Evolutionary conservation across 73 alveolate species (phyloP).

Genomic region (Uronychia setigera): DNA sequence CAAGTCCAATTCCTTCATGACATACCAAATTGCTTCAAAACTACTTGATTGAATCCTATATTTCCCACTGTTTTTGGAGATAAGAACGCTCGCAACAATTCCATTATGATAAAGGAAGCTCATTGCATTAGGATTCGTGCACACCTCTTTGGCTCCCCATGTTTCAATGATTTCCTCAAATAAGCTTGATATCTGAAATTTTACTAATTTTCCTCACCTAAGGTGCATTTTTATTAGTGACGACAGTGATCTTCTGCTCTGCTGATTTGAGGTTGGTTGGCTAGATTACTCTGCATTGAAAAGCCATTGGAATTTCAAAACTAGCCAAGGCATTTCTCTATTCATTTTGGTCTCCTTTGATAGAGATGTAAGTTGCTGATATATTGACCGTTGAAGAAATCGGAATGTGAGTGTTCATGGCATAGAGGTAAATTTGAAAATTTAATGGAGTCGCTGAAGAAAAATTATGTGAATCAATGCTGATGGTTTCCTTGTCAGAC

Average conservation of each 20-base stretch:
- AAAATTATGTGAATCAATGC: slow-evolving; percentile 17
- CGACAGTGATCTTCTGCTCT: slow-evolving; percentile 19
- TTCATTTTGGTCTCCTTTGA: slow-evolving; percentile 10
- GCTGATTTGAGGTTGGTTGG: slow-evolving; percentile 31
- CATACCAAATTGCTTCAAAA: slow-evolving; percentile 66
- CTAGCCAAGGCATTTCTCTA: slow-evolving; percentile 31
- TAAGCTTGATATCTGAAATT: slow-evolving; percentile 3
- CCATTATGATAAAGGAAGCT: slow-evolving; percentile 68
- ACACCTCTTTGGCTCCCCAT: slow-evolving; percentile 35
- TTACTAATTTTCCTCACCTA: slow-evolving; percentile 1
- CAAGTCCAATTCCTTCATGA: slow-evolving; percentile 39
- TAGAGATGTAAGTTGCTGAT: slow-evolving; percentile 21
- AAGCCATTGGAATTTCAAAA: slow-evolving; percentile 46
- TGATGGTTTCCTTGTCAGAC: slow-evolving; percentile 7
- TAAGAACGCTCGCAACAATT: slow-evolving; percentile 66
- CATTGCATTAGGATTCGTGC: slow-evolving; percentile 69
- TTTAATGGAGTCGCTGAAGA: slow-evolving; percentile 35
- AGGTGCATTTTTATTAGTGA: slow-evolving; percentile 35
- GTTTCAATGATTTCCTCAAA: slow-evolving; percentile 59
- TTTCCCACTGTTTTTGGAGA: slow-evolving; percentile 72
- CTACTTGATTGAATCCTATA: slow-evolving; percentile 68
- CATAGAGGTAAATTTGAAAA: slow-evolving; percentile 36
- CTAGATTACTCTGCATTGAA: slow-evolving; percentile 34
- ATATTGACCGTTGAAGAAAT: slow-evolving; percentile 18
- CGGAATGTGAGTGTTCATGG: slow-evolving; percentile 31